phyloP scores from a whole-genome alignment of 176 grass and related monocot genomes.

The Avena insularis region DNA sequence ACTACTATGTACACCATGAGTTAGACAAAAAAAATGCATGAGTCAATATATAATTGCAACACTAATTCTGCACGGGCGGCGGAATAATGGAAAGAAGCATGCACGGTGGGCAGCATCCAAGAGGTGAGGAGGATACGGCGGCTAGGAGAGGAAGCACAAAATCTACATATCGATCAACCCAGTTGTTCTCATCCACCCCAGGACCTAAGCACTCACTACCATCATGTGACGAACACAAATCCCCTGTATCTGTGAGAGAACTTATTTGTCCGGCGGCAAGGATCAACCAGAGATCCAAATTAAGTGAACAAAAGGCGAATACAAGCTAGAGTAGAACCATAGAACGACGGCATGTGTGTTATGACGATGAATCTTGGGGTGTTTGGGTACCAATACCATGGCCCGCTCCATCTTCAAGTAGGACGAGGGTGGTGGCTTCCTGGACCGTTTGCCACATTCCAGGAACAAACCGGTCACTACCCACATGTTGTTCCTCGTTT shows the following conservation, averaged over 20 bases:
- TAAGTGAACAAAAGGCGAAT: background rate
- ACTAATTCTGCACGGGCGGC: too few relatives aligned
- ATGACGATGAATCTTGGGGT: background rate
- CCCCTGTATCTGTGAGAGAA: background rate
- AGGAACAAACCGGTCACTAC: background rate
- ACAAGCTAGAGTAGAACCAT: background rate
- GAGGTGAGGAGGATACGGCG: constrained; percentile 20
- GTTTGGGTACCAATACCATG: background rate
- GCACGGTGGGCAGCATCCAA: constrained; percentile 8
- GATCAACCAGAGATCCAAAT: background rate
- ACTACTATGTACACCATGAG: too few relatives aligned
- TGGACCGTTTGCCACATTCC: background rate
- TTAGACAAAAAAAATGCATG: too few relatives aligned
- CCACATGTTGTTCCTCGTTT: background rate
- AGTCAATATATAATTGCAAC: too few relatives aligned
- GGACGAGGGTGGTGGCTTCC: background rate
- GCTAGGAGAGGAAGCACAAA: background rate
- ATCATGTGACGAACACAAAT: constrained; percentile 7
- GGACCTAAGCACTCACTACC: background rate
- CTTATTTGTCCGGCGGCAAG: background rate
- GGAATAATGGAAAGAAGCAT: background rate
- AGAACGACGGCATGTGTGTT: too few relatives aligned
- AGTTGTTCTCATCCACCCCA: too few relatives aligned
- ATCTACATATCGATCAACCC: background rate
- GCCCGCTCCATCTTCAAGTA: background rate